Evolutionary conservation across 352 stramenopile genomes (phyloP).

Genomic region (Pythium insidiosum): DNA sequence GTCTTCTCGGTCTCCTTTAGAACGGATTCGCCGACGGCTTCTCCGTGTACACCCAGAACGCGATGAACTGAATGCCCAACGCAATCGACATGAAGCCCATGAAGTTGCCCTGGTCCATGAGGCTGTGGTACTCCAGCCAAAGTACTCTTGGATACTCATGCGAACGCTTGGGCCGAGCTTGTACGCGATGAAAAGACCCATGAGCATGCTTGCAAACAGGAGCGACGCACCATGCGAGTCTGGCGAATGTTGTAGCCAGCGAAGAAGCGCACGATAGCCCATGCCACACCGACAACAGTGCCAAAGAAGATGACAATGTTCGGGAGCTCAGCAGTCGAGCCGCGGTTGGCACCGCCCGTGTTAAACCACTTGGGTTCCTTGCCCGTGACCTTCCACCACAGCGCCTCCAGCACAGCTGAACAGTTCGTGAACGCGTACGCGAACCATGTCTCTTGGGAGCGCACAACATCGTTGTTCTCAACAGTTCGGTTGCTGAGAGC

Average conservation of each 20-base stretch:
- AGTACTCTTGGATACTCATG: constrained; percentile 87
- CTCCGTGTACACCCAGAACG: constrained; percentile 78
- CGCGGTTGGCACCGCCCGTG: constrained; percentile 58
- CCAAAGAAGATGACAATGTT: constrained; percentile 77
- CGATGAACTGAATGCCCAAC: constrained; percentile 72
- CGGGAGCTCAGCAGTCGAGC: constrained; percentile 56
- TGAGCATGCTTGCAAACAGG: constrained; percentile 68
- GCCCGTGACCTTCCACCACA: constrained; percentile 82
- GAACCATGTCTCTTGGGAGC: constrained; percentile 81
- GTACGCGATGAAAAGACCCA: constrained; percentile 74
- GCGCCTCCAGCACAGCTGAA: constrained; percentile 59
- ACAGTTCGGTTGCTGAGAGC: constrained; percentile 76
- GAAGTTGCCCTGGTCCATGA: constrained; percentile 82
- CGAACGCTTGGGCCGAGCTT: constrained; percentile 74
- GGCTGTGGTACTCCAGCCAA: constrained; percentile 83
- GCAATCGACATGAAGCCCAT: constrained; percentile 64
- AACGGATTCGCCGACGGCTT: constrained; percentile 77
- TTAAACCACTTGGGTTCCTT: constrained; percentile 78
- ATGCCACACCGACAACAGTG: constrained; percentile 54
- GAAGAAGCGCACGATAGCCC: constrained; percentile 73
- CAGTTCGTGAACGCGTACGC: constrained; percentile 80
- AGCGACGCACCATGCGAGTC: constrained; percentile 65
- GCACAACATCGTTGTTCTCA: constrained; percentile 79
- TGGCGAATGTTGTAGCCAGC: constrained; percentile 68
- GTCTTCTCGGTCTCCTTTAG: constrained; percentile 13